Evolutionary conservation across 345 rosid species (phyloP).

Genomic region (Gossypium australe): DNA sequence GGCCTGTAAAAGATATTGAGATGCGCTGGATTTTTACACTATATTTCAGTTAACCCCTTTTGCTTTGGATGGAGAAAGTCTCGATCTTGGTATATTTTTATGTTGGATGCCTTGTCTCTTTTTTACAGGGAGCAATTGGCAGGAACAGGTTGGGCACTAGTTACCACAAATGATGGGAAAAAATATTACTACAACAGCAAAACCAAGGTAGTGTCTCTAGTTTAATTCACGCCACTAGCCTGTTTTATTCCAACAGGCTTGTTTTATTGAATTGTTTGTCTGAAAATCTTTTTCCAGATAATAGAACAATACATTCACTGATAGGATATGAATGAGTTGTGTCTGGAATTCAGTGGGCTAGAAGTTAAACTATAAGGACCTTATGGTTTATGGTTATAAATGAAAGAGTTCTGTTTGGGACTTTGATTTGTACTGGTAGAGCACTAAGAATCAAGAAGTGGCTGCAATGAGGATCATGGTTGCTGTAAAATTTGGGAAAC

Average conservation of each 20-base stretch:
- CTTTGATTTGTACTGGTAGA: background rate
- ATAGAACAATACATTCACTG: background rate
- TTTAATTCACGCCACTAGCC: background rate
- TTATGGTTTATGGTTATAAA: background rate
- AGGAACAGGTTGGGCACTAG: constrained; percentile 84
- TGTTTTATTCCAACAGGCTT: background rate
- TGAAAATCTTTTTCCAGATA: background rate
- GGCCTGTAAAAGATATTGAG: background rate
- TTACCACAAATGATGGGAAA: constrained; percentile 83
- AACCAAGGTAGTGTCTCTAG: constrained; percentile 54
- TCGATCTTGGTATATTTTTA: background rate
- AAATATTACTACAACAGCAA: constrained; percentile 85
- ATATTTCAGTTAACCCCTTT: background rate
- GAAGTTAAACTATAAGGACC: background rate
- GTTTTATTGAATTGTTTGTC: constrained; percentile 1
- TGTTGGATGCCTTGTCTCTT: constrained; percentile 1
- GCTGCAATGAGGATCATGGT: background rate
- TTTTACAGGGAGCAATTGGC: constrained; percentile 66
- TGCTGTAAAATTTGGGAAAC: background rate
- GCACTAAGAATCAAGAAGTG: background rate
- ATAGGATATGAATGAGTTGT: background rate
- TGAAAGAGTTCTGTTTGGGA: background rate
- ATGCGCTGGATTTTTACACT: background rate
- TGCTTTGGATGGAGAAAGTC: background rate
- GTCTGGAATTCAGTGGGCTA: background rate